Evolutionary conservation across 2,329 filamentous ascomycete genomes (phyloP).

Genomic region (Passalora sequoiae): DNA sequence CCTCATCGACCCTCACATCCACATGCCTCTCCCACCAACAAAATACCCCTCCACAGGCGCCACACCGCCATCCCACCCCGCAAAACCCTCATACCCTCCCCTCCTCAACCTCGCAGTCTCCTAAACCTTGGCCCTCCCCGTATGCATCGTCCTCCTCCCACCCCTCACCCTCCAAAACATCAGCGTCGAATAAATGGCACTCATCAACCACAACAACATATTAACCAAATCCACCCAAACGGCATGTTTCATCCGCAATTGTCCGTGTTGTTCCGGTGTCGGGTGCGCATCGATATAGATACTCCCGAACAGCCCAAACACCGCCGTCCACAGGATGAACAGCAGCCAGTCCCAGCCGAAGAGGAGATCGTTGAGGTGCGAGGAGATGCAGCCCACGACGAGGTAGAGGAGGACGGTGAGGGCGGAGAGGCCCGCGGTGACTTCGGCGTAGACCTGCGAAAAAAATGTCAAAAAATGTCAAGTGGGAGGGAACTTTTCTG

Average conservation of each 20-base stretch:
- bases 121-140: conserved; percentile 33
- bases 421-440: conserved; percentile 62
- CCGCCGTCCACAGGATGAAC: conserved; percentile 71
- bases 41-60: too few species aligned
- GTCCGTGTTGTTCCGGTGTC: conserved; percentile 47
- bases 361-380: conserved; percentile 37
- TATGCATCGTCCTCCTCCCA: conserved; percentile 35
- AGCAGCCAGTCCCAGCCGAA: conserved; percentile 68
- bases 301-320: conserved; percentile 79
- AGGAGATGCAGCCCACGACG: conserved; percentile 53
- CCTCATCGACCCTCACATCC: too few species aligned
- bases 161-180: conserved; percentile 56
- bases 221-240: conserved; percentile 77
- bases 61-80: too few species aligned
- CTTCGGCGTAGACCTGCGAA: conserved; percentile 74
- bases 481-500: too few species aligned
- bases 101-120: too few species aligned
- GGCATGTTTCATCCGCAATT: conserved; percentile 76
- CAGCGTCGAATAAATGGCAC: conserved; percentile 50
- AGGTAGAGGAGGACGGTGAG: conserved; percentile 59
- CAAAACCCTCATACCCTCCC: too few species aligned
- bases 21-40: too few species aligned
- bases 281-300: conserved; percentile 70
- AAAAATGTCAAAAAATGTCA: too few species aligned
- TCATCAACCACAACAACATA: conserved; percentile 69